A percentile compares a stretch with the other conserved stretches of the same genome.
Evolutionary conservation across 1,284 basidiomycete genomes (phyloP).

Genomic region (Irpex sp.): DNA sequence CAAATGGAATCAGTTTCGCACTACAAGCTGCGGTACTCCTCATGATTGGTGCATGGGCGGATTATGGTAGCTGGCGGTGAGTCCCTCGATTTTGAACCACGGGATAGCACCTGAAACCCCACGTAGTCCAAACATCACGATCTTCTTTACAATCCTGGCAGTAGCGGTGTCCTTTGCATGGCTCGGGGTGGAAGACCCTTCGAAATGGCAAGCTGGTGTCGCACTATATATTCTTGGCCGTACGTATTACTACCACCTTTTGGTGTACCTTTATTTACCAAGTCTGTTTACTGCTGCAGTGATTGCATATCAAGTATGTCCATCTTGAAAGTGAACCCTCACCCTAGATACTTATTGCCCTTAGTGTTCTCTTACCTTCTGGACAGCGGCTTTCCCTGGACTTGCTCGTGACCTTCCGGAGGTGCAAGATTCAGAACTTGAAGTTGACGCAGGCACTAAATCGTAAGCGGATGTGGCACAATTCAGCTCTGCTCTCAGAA

Average conservation of each 20-base stretch:
- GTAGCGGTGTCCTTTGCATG: slow-evolving; percentile 74
- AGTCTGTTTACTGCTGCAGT: slow-evolving; percentile 35
- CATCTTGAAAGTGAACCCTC: not conserved
- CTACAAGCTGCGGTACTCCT: slow-evolving; percentile 66
- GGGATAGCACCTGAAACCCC: not conserved
- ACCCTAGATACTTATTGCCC: not conserved
- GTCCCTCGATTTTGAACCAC: not conserved
- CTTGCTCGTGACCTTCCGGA: slow-evolving; percentile 71
- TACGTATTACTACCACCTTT: slow-evolving; percentile 36
- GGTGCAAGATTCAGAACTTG: slow-evolving; percentile 47
- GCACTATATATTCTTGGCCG: slow-evolving; percentile 75
- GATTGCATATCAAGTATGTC: slow-evolving; percentile 67
- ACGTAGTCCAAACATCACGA: slow-evolving; percentile 69
- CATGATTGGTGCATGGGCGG: slow-evolving; percentile 70
- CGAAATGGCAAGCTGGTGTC: slow-evolving; percentile 66
- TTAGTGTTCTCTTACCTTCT: slow-evolving; percentile 72
- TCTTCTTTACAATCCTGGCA: slow-evolving; percentile 68
- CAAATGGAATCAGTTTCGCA: slow-evolving; percentile 73
- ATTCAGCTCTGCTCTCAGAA: too few relatives aligned
- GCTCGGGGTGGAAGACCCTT: slow-evolving; percentile 66
- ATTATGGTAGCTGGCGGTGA: slow-evolving; percentile 74
- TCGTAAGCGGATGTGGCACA: slow-evolving; percentile 28
- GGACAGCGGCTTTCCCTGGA: slow-evolving; percentile 83
- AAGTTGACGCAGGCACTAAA: slow-evolving; percentile 41
- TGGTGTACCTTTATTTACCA: too few relatives aligned